A percentile compares a stretch with the other conserved stretches of the same genome.
These are phyloP conservation scores for Cajanus cajan DNA, from an alignment of 306 rosid species.

Conservation along the genomic window DNA sequence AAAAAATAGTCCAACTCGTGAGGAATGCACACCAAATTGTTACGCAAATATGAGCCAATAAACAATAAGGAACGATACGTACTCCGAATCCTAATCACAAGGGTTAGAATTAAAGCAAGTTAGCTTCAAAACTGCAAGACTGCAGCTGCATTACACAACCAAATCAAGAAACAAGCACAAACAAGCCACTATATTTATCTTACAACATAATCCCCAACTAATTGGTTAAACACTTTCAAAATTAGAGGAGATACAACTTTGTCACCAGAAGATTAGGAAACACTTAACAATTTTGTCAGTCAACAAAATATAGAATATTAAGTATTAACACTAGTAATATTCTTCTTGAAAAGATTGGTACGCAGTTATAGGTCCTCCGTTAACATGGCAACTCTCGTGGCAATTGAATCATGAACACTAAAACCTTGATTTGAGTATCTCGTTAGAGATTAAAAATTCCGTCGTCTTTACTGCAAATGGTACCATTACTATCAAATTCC, in stretches of 20 bases:
- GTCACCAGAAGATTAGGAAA: neutral
- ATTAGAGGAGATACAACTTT: neutral
- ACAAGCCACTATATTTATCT: neutral
- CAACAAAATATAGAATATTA: neutral
- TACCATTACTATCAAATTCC: slow-evolving; percentile 4
- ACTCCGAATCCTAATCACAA: neutral
- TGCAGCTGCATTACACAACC: neutral
- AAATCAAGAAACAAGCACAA: neutral
- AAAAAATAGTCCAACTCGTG: neutral
- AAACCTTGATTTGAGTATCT: slow-evolving; percentile 25
- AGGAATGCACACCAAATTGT: neutral
- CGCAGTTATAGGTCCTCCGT: neutral
- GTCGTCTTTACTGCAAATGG: neutral
- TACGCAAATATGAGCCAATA: neutral
- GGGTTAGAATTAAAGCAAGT: neutral
- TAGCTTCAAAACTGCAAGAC: neutral
- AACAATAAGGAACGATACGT: neutral
- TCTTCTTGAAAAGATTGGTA: neutral
- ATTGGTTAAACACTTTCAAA: neutral
- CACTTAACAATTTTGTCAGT: neutral
- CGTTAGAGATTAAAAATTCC: slow-evolving; percentile 9
- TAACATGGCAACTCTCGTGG: neutral
- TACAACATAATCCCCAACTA: neutral
- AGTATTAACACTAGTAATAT: neutral
- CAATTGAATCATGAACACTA: neutral